A percentile compares a stretch with the other conserved stretches of the same genome.
Evolutionary conservation across 108 stramenopile species (phyloP).

Genomic region (Aurantiochytrium sp.): DNA sequence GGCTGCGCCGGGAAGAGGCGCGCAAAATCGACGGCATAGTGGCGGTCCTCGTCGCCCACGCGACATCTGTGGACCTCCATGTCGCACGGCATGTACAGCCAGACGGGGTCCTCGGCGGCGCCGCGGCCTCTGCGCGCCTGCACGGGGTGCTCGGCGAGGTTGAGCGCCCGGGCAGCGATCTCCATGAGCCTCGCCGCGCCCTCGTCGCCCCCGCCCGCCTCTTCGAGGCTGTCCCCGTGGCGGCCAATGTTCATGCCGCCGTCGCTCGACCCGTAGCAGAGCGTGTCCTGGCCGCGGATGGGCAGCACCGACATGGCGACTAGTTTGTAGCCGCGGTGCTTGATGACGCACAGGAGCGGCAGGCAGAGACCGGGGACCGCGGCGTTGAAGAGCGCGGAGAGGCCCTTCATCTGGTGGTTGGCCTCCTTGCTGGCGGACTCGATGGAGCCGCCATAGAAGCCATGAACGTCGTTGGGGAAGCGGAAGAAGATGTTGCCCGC

Average conservation of each 20-base stretch:
- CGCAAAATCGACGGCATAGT: slow-evolving; percentile 21
- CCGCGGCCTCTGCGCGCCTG: not conserved
- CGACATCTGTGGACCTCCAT: not conserved
- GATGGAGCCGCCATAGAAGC: not conserved
- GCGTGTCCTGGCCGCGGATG: not conserved
- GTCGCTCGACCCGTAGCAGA: not conserved
- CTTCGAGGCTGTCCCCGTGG: not conserved
- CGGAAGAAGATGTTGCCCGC: slow-evolving; percentile 13
- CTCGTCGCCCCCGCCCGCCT: not conserved
- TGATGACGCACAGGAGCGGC: not conserved
- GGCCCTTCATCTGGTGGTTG: slow-evolving; percentile 26
- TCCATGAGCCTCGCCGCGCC: not conserved
- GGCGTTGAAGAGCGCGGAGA: not conserved
- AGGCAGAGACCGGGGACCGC: not conserved
- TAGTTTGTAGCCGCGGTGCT: not conserved
- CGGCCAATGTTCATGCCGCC: not conserved
- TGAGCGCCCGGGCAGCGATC: not conserved
- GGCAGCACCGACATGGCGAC: slow-evolving; percentile 9
- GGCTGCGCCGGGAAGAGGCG: slow-evolving; percentile 3
- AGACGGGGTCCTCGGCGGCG: not conserved
- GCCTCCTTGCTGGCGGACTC: not conserved
- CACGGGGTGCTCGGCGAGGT: not conserved
- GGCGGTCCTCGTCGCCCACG: not conserved
- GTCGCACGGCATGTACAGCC: slow-evolving; percentile 14
- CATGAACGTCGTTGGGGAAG: not conserved